These are phyloP conservation scores for Heterobasidion irregulare DNA, from an alignment of 1,284 basidiomycete species.

Conservation along the genomic window DNA sequence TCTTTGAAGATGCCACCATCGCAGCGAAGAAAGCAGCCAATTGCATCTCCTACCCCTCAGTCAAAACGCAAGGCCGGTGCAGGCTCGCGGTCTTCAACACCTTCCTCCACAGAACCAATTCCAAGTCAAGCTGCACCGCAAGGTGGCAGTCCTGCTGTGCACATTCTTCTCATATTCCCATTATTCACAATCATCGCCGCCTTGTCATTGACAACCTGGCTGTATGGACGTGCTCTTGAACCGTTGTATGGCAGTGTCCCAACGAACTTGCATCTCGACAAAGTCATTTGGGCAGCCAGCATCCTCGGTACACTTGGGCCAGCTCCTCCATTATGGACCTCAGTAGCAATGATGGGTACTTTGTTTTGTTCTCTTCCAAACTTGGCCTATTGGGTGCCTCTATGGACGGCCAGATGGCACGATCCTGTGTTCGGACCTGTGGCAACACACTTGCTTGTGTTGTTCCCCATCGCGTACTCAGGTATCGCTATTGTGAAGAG, in stretches of 20 bases:
- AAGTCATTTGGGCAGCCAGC: constrained; percentile 31
- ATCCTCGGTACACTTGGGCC: constrained; percentile 28
- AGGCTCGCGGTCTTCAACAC: neutral
- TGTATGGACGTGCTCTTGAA: constrained; percentile 44
- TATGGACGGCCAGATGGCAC: constrained; percentile 42
- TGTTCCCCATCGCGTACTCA: constrained; percentile 47
- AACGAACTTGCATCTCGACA: constrained; percentile 36
- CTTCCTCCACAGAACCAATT: neutral
- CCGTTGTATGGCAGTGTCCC: constrained; percentile 53
- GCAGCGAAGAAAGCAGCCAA: constrained; percentile 6
- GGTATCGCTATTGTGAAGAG: constrained; percentile 34
- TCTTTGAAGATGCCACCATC: constrained; percentile 6
- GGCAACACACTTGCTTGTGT: constrained; percentile 42
- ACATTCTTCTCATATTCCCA: constrained; percentile 13
- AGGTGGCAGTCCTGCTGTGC: neutral
- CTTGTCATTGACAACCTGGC: constrained; percentile 43
- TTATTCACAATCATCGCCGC: constrained; percentile 22
- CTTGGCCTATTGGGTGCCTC: constrained; percentile 53
- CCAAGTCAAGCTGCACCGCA: neutral
- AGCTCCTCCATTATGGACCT: constrained; percentile 18
- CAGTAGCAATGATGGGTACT: constrained; percentile 31
- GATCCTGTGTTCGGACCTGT: constrained; percentile 51
- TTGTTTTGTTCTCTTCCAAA: constrained; percentile 49
- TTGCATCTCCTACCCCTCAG: neutral
- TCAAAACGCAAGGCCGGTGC: neutral